phyloP scores from a whole-genome alignment of 345 rosid species.

The Laguncularia racemosa region DNA sequence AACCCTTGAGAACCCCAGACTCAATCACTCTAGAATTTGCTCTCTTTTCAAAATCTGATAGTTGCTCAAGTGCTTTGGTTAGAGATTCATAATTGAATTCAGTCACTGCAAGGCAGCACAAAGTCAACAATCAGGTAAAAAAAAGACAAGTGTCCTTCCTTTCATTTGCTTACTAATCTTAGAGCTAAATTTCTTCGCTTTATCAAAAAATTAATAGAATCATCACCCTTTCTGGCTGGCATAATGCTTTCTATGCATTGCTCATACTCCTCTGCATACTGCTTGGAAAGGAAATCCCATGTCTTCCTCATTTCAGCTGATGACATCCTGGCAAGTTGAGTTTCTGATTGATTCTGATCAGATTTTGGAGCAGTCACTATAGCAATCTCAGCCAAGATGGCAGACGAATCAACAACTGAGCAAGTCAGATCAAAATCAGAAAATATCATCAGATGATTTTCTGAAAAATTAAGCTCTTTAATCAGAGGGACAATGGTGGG shows the following conservation, averaged over 20 bases:
- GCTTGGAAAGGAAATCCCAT: slow-evolving; percentile 68
- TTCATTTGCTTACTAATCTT: neutral
- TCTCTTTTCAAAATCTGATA: slow-evolving; percentile 68
- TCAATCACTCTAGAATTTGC: slow-evolving; percentile 83
- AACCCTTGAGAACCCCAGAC: slow-evolving; percentile 82
- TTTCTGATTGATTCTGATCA: slow-evolving; percentile 49
- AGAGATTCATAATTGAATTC: slow-evolving; percentile 65
- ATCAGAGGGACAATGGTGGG: slow-evolving; percentile 65
- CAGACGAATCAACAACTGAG: slow-evolving; percentile 90
- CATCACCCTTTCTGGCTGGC: slow-evolving; percentile 53
- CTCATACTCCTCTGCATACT: slow-evolving; percentile 83
- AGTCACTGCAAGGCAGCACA: slow-evolving; percentile 35
- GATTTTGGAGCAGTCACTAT: slow-evolving; percentile 79
- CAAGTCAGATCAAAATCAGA: slow-evolving; percentile 98
- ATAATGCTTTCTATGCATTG: slow-evolving; percentile 78
- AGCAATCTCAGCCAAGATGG: slow-evolving; percentile 94
- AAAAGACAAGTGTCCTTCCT: neutral
- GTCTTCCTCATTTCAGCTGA: slow-evolving; percentile 71
- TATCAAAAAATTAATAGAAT: neutral
- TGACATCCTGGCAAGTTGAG: slow-evolving; percentile 54
- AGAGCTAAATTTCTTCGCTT: too few species aligned
- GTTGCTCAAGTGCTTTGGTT: slow-evolving; percentile 57
- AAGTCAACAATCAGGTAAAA: slow-evolving; percentile 5
- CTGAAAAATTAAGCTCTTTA: slow-evolving; percentile 44
- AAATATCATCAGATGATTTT: slow-evolving; percentile 55